Conservation (phyloP, 768 basidiomycete genomes). For the Panaeolus papilionaceus region DNA sequence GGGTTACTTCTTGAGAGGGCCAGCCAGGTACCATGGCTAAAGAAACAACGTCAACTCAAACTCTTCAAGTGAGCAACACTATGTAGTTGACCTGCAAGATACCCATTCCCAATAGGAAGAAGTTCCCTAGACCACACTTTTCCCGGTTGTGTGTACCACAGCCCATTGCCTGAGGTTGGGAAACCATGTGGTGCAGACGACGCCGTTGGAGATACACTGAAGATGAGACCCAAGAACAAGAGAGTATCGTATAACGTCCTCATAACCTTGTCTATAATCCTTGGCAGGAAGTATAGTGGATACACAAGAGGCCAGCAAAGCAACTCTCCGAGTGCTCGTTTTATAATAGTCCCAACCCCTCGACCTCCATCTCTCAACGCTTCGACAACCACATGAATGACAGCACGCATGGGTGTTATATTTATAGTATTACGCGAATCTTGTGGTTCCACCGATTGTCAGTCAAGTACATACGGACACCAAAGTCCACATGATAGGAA, state of each 20-base stretch:
- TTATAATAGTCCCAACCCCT: background rate
- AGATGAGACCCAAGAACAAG: conserved; percentile 21
- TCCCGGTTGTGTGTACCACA: conserved; percentile 69
- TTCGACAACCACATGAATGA: conserved; percentile 4
- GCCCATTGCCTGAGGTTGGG: conserved; percentile 73
- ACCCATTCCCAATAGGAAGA: conserved; percentile 79
- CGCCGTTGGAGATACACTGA: conserved; percentile 16
- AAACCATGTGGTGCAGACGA: conserved; percentile 45
- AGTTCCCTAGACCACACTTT: conserved; percentile 62
- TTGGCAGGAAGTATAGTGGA: background rate
- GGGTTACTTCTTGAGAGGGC: conserved; percentile 61
- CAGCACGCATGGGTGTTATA: background rate
- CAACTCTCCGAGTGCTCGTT: background rate
- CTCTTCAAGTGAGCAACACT: background rate
- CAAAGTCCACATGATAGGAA: conserved; percentile 6
- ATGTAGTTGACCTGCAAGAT: conserved; percentile 57
- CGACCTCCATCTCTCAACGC: background rate
- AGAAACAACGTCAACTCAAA: background rate
- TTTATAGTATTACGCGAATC: background rate
- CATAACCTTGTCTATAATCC: conserved; percentile 17
- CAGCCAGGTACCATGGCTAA: conserved; percentile 73
- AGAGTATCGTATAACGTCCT: conserved; percentile 19
- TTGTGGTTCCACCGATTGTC: background rate
- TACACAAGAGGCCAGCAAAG: background rate
- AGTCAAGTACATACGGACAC: background rate